Evolutionary conservation across 345 rosid species (phyloP), one percentile per base, ranked within the genome.

Genomic region (Brassica nigra): DNA sequence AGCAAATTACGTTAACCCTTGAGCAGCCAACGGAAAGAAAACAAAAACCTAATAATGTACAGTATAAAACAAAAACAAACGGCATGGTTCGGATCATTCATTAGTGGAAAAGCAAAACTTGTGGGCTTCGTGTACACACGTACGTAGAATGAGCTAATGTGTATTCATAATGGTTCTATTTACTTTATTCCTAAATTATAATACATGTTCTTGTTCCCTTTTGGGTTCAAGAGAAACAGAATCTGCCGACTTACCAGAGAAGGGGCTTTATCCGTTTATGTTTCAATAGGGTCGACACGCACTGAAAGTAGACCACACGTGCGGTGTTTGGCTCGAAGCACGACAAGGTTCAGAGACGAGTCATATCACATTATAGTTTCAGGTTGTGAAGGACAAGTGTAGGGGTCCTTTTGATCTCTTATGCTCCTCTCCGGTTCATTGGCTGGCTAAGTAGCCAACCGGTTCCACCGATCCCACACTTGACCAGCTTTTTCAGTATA

Each of bases 91-190:
- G 36, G 29, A 65, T 65, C 34, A 33, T 30, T 71, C 18, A 78
- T 78, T 66, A 57, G 77, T 71, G 33, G 73, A 72, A 71, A 77
- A 71, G 39, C 65, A 39, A 61, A 58, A 57, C 68, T 55, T 57
- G 81, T 72, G 82, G 82, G 65, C 70, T 74, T 57, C 63, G 47
- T 74, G 70, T 18, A 68, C 74, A 74, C 82, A 79, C 82, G 82
- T 68, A 67, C 82, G 82, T 68, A 67, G 20, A 68, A 27, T 34
- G 30, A 42, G 23, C 62, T 47, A 1, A 67, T 20, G 29, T 39
- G 74, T 47, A 34, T 59, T 31, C 62, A 20, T 66, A 79, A 14
- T 47, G 30, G 8, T 2, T 11, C 42, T 20, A 2, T 34, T 33
- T 66, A 57, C 36, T 65, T 23, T 42, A 30, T 33, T 70, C 27